Conservation (phyloP, 345 rosid species). For the Populus ilicifolia region DNA sequence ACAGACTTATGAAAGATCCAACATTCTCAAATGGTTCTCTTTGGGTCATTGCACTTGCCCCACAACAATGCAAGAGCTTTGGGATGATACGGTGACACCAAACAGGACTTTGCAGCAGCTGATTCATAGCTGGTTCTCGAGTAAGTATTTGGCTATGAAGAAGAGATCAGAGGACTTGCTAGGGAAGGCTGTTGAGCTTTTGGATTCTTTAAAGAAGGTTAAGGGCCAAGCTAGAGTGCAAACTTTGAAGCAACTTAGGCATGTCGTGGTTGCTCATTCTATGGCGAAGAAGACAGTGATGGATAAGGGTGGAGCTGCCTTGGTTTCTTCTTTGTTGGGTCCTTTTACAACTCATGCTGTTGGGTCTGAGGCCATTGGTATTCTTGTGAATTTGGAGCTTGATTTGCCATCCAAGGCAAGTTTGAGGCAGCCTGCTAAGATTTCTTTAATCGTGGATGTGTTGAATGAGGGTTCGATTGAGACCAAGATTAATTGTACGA, state of each 20-base stretch:
- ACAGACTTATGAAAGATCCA: constrained; percentile 66
- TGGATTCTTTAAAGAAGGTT: constrained; percentile 52
- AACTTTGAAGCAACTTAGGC: constrained; percentile 60
- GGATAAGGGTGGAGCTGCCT: constrained; percentile 51
- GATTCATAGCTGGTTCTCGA: constrained; percentile 63
- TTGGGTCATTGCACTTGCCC: constrained; percentile 69
- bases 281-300: constrained; percentile 48
- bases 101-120: constrained; percentile 58
- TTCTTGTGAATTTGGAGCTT: constrained; percentile 57
- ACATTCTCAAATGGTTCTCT: constrained; percentile 65
- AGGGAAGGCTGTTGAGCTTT: constrained; percentile 52
- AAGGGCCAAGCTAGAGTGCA: constrained; percentile 66
- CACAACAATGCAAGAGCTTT: constrained; percentile 74
- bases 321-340: constrained; percentile 47
- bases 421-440: constrained; percentile 62
- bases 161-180: constrained; percentile 64
- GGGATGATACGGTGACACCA: constrained; percentile 63
- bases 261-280: constrained; percentile 44
- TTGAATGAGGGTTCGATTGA: constrained; percentile 60
- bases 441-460: constrained; percentile 56
- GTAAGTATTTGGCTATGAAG: constrained; percentile 53
- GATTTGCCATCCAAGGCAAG: constrained; percentile 50
- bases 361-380: constrained; percentile 58
- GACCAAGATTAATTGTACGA: constrained; percentile 57
- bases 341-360: constrained; percentile 67